Base-by-base conservation (phyloP, 108 stramenopile species). In the Skeletonema grethae region DNA sequence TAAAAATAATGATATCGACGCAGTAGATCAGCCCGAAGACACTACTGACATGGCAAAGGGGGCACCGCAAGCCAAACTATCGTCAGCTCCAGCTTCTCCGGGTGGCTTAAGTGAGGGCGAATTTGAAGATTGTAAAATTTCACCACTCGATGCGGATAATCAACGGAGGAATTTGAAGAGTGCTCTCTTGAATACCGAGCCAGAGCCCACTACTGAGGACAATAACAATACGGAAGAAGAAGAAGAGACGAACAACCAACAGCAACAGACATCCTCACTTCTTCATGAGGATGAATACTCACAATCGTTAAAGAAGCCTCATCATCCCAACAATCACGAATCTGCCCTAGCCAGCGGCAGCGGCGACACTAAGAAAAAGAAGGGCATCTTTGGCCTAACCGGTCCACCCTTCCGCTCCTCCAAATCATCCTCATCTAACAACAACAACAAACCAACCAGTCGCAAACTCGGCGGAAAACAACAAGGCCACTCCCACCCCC, bases 401-500 rank as follows among this genome's bases (percentile, higher is more conserved):
- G 16, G 16, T 11, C 46, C 46, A 18, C 46, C 57, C 30, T 58
- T 31, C 53, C 53, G 53, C 16, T 55, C 24, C 24, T 28, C 25
- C 25, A n/a, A n/a, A n/a, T n/a, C n/a, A n/a, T 28, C 25, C 25
- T n/a, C 10, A 0, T 20, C 10, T 1, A 8, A 25, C 0, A n/a
- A 2, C 22, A 10, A 25, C 10, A 56, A 28, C 25, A 22, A 30
- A 58, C 25, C 13, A 2, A 30, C 57, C 8, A 29, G 57, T 3
- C 57, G 30, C 1, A 13, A 12, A 7, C 57, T 31, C 0, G 20
- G 20, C 0, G 57, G 46, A 7, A 0, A 2, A 10, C 10, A 38
- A 38, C 36, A 48, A 18, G 25, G 67, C 1, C 76, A 76, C 28
- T 76, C 76, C 45, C 76, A 76, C 35, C 76, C 76, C 2, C 76